Conservation (phyloP, 768 basidiomycete genomes). For the Strobilomyces echinocephalus region DNA sequence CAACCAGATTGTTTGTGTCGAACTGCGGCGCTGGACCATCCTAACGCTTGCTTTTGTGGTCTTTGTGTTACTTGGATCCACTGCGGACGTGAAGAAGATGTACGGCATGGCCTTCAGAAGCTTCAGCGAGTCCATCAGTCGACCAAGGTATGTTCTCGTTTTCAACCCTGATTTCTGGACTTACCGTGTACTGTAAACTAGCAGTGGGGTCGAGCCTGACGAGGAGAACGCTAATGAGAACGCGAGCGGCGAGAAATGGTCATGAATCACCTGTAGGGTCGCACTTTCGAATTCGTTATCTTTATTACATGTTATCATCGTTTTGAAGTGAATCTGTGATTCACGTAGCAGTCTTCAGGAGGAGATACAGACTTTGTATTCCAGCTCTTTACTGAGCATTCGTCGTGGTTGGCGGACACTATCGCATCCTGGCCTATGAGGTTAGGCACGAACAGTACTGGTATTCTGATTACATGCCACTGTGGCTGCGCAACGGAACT, state of each 20-base stretch:
- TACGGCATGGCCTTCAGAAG: conserved; percentile 6
- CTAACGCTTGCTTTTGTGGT: conserved; percentile 10
- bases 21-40: conserved; percentile 20
- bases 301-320: too few species aligned
- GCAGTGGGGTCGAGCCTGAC: background rate
- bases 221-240: background rate
- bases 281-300: too few species aligned
- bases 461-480: too few species aligned
- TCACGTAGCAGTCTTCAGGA: too few species aligned
- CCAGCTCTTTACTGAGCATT: too few species aligned
- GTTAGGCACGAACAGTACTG: too few species aligned
- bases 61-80: conserved; percentile 17
- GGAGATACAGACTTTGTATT: too few species aligned
- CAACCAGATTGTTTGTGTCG: background rate
- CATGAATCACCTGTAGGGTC: too few species aligned
- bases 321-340: too few species aligned
- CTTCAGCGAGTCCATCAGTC: background rate
- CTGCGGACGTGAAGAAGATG: conserved; percentile 13
- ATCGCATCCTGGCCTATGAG: too few species aligned
- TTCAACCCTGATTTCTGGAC: background rate
- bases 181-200: background rate
- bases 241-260: background rate
- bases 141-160: background rate
- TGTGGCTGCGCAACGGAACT: too few species aligned
- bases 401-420: too few species aligned